phyloP scores from a whole-genome alignment of 2,329 filamentous ascomycete species.

The Cadophora sp. region DNA sequence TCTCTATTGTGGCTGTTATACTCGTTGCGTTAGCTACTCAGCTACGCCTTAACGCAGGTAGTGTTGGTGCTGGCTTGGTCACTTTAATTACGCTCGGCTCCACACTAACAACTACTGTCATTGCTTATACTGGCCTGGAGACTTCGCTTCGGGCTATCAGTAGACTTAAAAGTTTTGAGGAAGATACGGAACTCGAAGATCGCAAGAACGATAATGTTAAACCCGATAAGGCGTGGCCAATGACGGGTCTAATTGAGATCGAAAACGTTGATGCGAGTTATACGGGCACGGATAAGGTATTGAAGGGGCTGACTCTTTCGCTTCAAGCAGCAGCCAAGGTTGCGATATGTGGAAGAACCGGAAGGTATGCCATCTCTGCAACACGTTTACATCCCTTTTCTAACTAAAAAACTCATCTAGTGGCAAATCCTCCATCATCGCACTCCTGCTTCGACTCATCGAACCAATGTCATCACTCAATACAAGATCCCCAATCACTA shows the following conservation, averaged over 20 bases:
- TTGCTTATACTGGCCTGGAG: slow-evolving; percentile 32
- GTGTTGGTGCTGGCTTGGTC: slow-evolving; percentile 39
- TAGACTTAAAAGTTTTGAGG: slow-evolving; percentile 28
- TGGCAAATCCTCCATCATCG: not conserved
- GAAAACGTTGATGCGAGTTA: not conserved
- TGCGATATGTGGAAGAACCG: not conserved
- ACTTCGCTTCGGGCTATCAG: slow-evolving; percentile 36
- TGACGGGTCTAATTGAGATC: not conserved
- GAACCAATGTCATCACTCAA: not conserved
- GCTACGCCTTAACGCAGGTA: slow-evolving; percentile 37
- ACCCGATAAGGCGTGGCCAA: slow-evolving; percentile 17
- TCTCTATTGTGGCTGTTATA: slow-evolving; percentile 40
- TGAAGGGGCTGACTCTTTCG: not conserved
- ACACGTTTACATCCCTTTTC: not conserved
- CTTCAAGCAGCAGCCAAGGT: not conserved
- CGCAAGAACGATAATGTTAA: slow-evolving; percentile 8
- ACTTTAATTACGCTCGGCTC: slow-evolving; percentile 38
- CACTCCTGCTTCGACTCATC: not conserved
- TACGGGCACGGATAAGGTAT: not conserved
- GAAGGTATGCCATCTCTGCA: not conserved
- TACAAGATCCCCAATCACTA: not conserved
- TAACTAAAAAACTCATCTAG: not conserved
- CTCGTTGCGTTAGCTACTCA: slow-evolving; percentile 44
- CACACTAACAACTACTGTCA: slow-evolving; percentile 30
- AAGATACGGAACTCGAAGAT: slow-evolving; percentile 2